phyloP scores from a whole-genome alignment of 306 rosid species.

The Quercus cerris region DNA sequence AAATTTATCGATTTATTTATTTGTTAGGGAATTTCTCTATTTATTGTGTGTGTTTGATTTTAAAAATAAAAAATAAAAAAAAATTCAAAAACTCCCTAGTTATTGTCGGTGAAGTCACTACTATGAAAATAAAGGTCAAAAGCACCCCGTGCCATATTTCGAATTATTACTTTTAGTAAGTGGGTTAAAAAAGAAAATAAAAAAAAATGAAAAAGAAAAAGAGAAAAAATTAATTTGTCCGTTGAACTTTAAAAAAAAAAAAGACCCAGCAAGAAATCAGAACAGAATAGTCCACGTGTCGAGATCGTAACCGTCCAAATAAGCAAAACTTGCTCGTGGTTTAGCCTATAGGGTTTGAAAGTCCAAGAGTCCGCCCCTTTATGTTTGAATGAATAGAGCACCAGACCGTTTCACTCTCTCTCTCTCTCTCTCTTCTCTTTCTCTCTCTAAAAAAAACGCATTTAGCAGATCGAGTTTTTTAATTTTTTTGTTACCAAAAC shows the following conservation, averaged over 20 bases:
- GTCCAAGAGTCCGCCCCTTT: conserved; percentile 57
- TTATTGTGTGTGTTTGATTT: no score
- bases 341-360: conserved; percentile 61
- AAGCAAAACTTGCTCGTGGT: conserved; percentile 28
- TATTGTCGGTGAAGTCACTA: no score
- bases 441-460: not conserved
- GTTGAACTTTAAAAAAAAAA: conserved; percentile 16
- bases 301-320: conserved; percentile 17
- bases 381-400: conserved; percentile 82
- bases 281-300: conserved; percentile 19
- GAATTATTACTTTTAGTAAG: no score
- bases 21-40: no score
- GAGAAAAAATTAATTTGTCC: conserved; percentile 9
- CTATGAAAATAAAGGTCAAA: no score
- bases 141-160: no score
- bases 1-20: no score
- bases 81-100: no score
- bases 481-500: no score
- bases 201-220: no score
- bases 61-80: no score
- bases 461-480: conserved; percentile 26
- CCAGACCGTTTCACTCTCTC: conserved; percentile 38
- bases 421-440: not conserved
- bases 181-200: no score
- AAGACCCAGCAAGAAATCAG: not conserved